Conservation (phyloP, 2,329 filamentous ascomycete species). For the Nothopassalora personata region DNA sequence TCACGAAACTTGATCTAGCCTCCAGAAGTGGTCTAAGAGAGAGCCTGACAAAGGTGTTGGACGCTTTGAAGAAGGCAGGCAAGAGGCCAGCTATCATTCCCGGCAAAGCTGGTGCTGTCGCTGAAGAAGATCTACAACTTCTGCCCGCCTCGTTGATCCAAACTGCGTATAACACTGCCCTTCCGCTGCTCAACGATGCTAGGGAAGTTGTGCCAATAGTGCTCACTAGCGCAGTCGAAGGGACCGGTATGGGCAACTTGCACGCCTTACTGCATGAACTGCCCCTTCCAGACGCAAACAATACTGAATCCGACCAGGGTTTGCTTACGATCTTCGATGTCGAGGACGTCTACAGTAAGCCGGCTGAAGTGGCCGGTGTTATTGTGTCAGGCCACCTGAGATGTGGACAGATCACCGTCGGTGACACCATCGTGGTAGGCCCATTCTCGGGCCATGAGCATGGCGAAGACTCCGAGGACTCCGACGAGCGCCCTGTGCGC, state of each 20-base stretch:
- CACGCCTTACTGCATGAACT: constrained; percentile 76
- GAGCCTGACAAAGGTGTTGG: constrained; percentile 68
- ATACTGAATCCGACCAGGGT: constrained; percentile 21
- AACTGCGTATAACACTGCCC: constrained; percentile 50
- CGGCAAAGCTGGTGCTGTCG: constrained; percentile 21
- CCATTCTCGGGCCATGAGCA: constrained; percentile 49
- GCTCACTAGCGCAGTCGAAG: constrained; percentile 80
- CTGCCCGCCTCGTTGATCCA: constrained; percentile 53
- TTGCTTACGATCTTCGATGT: constrained; percentile 65
- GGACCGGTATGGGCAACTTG: constrained; percentile 71
- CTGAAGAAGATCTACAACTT: constrained; percentile 53
- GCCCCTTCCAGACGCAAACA: constrained; percentile 50
- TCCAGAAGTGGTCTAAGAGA: constrained; percentile 65
- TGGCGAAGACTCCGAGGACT: constrained; percentile 34
- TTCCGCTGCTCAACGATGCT: constrained; percentile 45
- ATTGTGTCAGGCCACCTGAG: constrained; percentile 81
- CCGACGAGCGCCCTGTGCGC: constrained; percentile 28
- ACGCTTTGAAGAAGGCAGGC: constrained; percentile 69
- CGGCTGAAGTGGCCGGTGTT: constrained; percentile 28
- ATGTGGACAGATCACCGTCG: constrained; percentile 71
- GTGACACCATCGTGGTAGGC: constrained; percentile 72
- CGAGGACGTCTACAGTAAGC: constrained; percentile 78
- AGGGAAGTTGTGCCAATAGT: constrained; percentile 68
- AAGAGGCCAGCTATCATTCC: constrained; percentile 66
- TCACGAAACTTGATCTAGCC: constrained; percentile 88